Evolutionary conservation across 331 rosid genomes (phyloP), one percentile per base, ranked within the genome.

Genomic region (Telfairia occidentalis): DNA sequence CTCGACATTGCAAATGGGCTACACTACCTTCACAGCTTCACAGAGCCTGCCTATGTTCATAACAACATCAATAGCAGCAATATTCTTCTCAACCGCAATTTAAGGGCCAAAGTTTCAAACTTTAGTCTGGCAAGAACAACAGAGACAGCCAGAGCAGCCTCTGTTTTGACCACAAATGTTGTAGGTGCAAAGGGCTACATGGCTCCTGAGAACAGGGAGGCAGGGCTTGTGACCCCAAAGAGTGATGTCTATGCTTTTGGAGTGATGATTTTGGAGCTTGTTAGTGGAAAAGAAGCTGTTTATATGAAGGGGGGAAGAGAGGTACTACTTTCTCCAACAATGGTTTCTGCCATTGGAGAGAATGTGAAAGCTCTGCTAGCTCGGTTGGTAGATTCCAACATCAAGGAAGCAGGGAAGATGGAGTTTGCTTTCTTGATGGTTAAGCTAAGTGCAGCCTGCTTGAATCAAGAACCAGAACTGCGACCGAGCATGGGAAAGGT

Each of bases 11-110:
- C 93, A 16, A 84, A 86, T 50, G 93, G 96, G 16, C 93, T 86
- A 49, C 85, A 89, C 57, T 91, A 91, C 86, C 97, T 91, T 61
- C 97, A 89, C 87, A 80, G 86, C 81, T 91, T 86, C 84, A 89
- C 88, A 21, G 79, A 84, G 28, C 92, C 97, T 34, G 78, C 85
- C 26, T 87, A 85, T 52, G 89, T 87, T 12, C 96, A 89, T 79
- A 89, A 73, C 79, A 80, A 77, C 57, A 71, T 91, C n/a, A 84
- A 66, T 67, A 82, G 79, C 65, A 82, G 54, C 79, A 89, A 87
- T 78, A 83, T 89, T 49, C 82, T 91, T 0, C 84, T 87, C 5
- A 84, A 84, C 89, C 74, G 55, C 45, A 37, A 84, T 11, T 52
- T 74, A 23, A 80, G 92, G 29, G 96, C 96, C 46, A 86, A 89